Conservation (phyloP, 371 early-diverging fungal genomes). For the Haplosporangium sp. region DNA sequence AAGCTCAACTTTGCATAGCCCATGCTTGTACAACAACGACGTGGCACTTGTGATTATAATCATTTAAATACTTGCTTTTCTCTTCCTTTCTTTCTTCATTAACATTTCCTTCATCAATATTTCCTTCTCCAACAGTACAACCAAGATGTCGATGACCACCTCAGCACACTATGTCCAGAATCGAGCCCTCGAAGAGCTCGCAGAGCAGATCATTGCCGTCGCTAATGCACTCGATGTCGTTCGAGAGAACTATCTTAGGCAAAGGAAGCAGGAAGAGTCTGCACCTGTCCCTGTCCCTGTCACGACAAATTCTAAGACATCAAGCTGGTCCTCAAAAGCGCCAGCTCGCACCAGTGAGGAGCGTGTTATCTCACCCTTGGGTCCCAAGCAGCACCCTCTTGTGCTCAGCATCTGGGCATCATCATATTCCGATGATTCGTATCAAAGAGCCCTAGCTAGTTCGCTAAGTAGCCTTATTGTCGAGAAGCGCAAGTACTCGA, state of each 20-base stretch:
- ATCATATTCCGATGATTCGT: background rate
- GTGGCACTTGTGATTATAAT: too few species aligned
- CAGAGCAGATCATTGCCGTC: conserved; percentile 13
- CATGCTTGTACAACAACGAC: too few species aligned
- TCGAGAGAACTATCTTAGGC: background rate
- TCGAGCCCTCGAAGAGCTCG: conserved; percentile 6
- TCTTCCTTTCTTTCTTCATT: background rate
- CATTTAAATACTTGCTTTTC: too few species aligned
- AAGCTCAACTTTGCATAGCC: too few species aligned
- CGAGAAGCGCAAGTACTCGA: conserved; percentile 2
- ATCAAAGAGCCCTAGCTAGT: background rate
- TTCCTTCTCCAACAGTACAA: background rate
- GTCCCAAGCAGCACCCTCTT: conserved; percentile 1
- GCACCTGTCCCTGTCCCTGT: too few species aligned
- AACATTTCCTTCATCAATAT: background rate
- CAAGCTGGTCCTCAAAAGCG: background rate
- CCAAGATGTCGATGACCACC: conserved; percentile 6
- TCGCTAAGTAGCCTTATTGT: background rate
- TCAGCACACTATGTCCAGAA: background rate
- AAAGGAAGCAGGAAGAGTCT: background rate
- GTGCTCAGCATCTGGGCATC: conserved; percentile 1
- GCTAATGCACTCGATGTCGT: background rate
- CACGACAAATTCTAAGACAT: too few species aligned
- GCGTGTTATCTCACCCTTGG: background rate
- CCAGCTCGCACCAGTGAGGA: too few species aligned